Evolutionary conservation across 441 rosid genomes (phyloP).

Genomic region (Adansonia grandidieri): DNA sequence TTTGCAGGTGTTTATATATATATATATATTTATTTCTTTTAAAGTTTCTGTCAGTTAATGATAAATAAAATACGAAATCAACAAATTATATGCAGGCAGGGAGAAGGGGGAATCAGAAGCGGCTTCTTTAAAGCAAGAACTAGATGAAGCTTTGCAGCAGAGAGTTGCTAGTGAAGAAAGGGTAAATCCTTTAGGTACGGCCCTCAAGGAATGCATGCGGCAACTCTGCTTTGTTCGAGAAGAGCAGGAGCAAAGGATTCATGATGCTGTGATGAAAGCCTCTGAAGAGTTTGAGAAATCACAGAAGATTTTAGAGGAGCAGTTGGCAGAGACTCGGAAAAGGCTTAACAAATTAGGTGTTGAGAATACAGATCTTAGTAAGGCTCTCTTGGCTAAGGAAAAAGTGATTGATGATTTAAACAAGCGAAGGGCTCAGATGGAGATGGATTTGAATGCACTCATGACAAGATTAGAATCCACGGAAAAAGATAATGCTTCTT

Average conservation of each 20-base stretch:
- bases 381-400: conserved; percentile 62
- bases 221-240: conserved; percentile 71
- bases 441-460: conserved; percentile 58
- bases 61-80: conserved; percentile 35
- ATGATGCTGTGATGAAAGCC: conserved; percentile 70
- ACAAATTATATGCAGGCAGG: conserved; percentile 46
- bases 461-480: conserved; percentile 65
- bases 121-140: conserved; percentile 53
- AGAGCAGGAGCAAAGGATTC: conserved; percentile 78
- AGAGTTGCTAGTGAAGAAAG: conserved; percentile 58
- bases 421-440: conserved; percentile 52
- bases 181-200: conserved; percentile 54
- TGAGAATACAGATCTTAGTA: conserved; percentile 62
- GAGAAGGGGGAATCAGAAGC: conserved; percentile 63
- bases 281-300: conserved; percentile 61
- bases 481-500: conserved; percentile 75
- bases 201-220: conserved; percentile 80
- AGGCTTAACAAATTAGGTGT: conserved; percentile 51
- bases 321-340: conserved; percentile 48
- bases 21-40: not conserved
- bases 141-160: conserved; percentile 57
- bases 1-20: conserved; percentile 44
- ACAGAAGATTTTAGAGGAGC: conserved; percentile 49
- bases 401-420: conserved; percentile 55
- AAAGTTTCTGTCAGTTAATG: conserved; percentile 21